phyloP scores from a whole-genome alignment of 257 asterid species.

The Nicotiana knightiana region DNA sequence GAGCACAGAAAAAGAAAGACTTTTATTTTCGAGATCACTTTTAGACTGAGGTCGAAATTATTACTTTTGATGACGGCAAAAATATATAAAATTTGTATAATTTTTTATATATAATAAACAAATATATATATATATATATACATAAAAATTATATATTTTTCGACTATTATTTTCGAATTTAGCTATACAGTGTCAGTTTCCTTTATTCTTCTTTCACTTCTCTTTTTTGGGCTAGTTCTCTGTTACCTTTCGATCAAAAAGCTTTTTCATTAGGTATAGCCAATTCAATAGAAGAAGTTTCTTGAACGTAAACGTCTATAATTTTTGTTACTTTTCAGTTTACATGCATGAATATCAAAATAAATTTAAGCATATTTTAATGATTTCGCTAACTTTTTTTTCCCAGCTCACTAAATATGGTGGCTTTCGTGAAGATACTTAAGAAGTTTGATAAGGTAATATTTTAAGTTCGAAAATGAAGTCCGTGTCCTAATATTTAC shows the following conservation, averaged over 20 bases:
- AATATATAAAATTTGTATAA: too few relatives aligned
- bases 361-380: slow-evolving; percentile 10
- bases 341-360: not conserved
- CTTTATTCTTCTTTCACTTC: not conserved
- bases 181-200: too few relatives aligned
- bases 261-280: not conserved
- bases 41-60: too few relatives aligned
- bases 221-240: not conserved
- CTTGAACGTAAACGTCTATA: slow-evolving; percentile 6
- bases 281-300: not conserved
- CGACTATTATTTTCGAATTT: too few relatives aligned
- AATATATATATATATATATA: too few relatives aligned
- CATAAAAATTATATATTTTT: too few relatives aligned
- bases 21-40: not conserved
- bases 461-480: not conserved
- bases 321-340: not conserved
- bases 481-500: accelerated
- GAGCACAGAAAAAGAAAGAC: not conserved
- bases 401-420: slow-evolving; percentile 83
- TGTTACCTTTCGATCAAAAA: not conserved
- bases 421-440: slow-evolving; percentile 85
- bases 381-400: not conserved
- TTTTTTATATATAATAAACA: too few relatives aligned
- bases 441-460: slow-evolving; percentile 92
- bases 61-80: too few relatives aligned